Base-by-base conservation (phyloP, 1,284 basidiomycete genomes). In the Thecaphora frezii region DNA sequence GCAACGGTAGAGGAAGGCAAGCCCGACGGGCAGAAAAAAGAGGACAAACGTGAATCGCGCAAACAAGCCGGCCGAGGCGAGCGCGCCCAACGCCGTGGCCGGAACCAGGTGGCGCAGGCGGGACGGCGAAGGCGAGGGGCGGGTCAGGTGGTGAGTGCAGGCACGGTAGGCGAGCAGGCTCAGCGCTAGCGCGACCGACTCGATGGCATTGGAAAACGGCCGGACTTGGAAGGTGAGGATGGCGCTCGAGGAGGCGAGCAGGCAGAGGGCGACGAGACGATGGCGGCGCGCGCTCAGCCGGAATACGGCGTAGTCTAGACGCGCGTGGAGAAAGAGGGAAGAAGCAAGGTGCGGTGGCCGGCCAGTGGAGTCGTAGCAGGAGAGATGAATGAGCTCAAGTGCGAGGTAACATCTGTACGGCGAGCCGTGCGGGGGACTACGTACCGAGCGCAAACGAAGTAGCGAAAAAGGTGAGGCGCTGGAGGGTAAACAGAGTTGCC, bases 201-300 rank as follows among this genome's bases (percentile, higher is more conserved):
- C 79, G 43, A 71, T 38, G 5, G 76, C 52, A 48, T 80, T 80
- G 46, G 77, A 78, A 48, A 80, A 78, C 2, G 79, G 72, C 1
- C 79, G 72, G 4, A 73, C 58, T 24, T 70, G 48, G 53, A 80
- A 79, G 2, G 74, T 64, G 1, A 78, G 70, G 12, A 66, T 49
- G 44, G 75, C 46, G 2, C 71, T 70, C 1, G 71, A 71, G 26
- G 62, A 46, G 4, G 69, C 74, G 21, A 63, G 54, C 4, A 78
- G 52, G 22, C 68, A 51, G 19, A 64, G 56, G 3, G 66, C 24
- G 42, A 39, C 45, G 39, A 37, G 25, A 2, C 39, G 44, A 33
- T 7, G 37, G 43, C 25, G 13, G 10, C 23, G 40, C 42, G 13
- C 44, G 5, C 4, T 38, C 30, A 23, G 48, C 13, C 14, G 4